Conservation (phyloP, 192 early-diverging fungal genomes). For the Kickxella alabastrina region DNA sequence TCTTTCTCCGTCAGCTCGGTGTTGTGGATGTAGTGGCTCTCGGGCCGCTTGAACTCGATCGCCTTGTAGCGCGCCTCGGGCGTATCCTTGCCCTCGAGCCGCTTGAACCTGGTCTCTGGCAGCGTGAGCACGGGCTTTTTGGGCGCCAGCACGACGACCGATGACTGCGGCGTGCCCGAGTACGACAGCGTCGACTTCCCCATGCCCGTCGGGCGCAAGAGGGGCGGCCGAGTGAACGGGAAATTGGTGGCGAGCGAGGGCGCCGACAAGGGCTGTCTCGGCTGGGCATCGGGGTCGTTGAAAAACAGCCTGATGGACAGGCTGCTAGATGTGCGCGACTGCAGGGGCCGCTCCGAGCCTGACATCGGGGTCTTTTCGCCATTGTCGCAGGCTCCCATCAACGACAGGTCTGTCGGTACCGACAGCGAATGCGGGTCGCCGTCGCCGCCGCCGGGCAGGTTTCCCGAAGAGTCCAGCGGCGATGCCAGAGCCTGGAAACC, state of each 20-base stretch:
- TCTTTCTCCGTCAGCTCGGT: slow-evolving; percentile 52
- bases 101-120: slow-evolving; percentile 24
- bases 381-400: no score
- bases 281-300: slow-evolving; percentile 21
- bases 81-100: background rate
- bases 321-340: slow-evolving; percentile 28
- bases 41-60: slow-evolving; percentile 55
- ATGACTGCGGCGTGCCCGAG: slow-evolving; percentile 34
- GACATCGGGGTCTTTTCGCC: no score
- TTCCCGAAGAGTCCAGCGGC: background rate
- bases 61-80: slow-evolving; percentile 1
- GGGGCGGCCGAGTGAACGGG: no score
- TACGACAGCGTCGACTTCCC: slow-evolving; percentile 34
- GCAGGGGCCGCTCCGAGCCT: slow-evolving; percentile 1
- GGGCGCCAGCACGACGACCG: slow-evolving; percentile 46
- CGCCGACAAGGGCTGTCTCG: background rate
- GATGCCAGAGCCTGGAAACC: background rate
- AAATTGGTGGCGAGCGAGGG: no score
- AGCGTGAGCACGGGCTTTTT: slow-evolving; percentile 42
- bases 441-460: background rate
- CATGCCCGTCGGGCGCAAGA: slow-evolving; percentile 10
- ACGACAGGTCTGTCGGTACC: no score
- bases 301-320: slow-evolving; percentile 32
- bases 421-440: no score
- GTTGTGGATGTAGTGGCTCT: slow-evolving; percentile 70